Percentiles rank a stretch among this genome's conserved stretches.
These are phyloP conservation scores for Dianthus caryophyllus DNA, from an alignment of 148 eudicot genomes.

Conservation along the genomic window DNA sequence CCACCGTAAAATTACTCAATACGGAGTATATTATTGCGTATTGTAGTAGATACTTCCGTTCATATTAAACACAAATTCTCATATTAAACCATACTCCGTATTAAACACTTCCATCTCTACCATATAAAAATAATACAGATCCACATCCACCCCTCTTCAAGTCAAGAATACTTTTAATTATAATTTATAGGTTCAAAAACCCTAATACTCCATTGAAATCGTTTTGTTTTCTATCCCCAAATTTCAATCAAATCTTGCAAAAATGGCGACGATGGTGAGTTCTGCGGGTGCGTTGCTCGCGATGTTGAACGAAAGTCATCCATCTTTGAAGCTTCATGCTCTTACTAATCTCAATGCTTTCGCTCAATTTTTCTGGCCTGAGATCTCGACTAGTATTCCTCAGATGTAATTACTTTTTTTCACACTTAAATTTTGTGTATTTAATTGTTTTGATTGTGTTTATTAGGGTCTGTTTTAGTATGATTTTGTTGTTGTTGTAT, in stretches of 20 bases:
- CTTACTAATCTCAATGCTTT: slow-evolving; percentile 65
- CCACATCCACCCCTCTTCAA: too few species aligned
- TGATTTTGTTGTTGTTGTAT: background rate
- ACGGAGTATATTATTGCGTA: too few species aligned
- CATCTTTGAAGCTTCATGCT: slow-evolving; percentile 73
- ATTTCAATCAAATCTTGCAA: background rate
- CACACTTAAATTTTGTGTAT: background rate
- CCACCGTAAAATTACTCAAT: too few species aligned
- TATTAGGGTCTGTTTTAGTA: background rate
- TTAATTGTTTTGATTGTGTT: background rate
- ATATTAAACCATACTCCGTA: too few species aligned
- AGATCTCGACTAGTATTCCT: slow-evolving; percentile 81
- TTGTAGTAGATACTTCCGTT: too few species aligned
- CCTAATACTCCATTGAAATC: too few species aligned
- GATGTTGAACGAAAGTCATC: slow-evolving; percentile 67
- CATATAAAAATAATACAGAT: too few species aligned
- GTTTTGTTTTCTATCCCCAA: background rate
- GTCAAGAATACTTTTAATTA: too few species aligned
- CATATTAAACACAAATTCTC: too few species aligned
- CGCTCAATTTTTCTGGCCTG: slow-evolving; percentile 80
- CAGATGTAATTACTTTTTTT: slow-evolving; percentile 39
- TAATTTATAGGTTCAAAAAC: slow-evolving; percentile 4
- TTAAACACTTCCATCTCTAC: too few species aligned
- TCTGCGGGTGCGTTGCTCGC: slow-evolving; percentile 78
- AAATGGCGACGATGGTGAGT: slow-evolving; percentile 70